Base-by-base conservation (phyloP, 2,329 filamentous ascomycete genomes). In the Claviceps fusiformis region DNA sequence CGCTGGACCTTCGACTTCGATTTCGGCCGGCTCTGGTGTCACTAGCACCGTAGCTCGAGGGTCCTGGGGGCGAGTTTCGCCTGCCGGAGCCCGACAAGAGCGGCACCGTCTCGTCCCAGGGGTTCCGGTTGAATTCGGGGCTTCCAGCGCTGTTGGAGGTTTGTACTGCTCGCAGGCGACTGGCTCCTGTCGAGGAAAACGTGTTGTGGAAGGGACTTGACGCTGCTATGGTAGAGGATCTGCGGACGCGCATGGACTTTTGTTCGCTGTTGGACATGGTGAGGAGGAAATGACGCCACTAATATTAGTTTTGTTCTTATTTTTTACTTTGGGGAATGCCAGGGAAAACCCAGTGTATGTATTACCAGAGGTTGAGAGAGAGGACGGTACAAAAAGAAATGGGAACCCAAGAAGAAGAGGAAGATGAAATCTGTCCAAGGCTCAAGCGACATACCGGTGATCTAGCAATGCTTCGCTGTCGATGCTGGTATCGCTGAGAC, bases 381-480 rank as follows among this genome's bases (percentile, higher is more conserved):
- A 45, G 24, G 24, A 11, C 11, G 10, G 35, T 37, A 45, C 24
- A 11, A 27, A 13, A 45, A 27, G 11, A 11, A 41, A n/a, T 7
- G 8, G 17, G 15, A n/a, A 15, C 2, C 19, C 15, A 29, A 46
- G 11, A 46, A 11, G 27, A 46, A 5, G 19, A 10, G 24, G 13
- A 44, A 24, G 43, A 24, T 5, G 11, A 6, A 27, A 17, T 3
- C 29, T 13, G 4, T 35, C 10, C 7, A 29, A 7, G 10, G 17
- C 10, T 24, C 24, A 24, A 31, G 13, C 5, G 8, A 41, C 72
- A 58, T 71, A 87, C 83, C 89, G 81, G 69, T 97, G 92, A 70
- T 97, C 92, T 19, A 97, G 74, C 61, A 97, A 73, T 8, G 82
- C 85, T 66, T 95, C 86, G 68, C 90, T 96, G 61, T 96, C 92